Percentiles rank a stretch among this genome's conserved stretches.
Conservation (phyloP, 495 filamentous ascomycete species). For the Hyaloscypha variabilis region DNA sequence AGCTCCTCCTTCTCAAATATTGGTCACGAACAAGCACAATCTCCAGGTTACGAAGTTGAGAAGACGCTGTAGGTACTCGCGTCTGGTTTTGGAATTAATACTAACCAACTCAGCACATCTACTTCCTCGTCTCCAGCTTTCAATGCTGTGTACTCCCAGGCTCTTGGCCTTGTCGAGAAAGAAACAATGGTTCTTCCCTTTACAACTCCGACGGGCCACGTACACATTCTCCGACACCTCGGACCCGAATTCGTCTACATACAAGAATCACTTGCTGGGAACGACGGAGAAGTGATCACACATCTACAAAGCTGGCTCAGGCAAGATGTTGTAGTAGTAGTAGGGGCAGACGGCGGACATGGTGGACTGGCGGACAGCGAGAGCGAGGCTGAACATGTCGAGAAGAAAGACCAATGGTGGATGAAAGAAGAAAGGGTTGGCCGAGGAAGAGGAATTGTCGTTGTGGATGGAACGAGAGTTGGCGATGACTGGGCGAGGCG, state of each 20-base stretch:
- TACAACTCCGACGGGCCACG: constrained; percentile 72
- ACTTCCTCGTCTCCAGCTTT: constrained; percentile 56
- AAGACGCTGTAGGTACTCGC: constrained; percentile 51
- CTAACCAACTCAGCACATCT: constrained; percentile 32
- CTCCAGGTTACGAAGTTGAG: constrained; percentile 64
- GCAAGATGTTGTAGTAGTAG: constrained; percentile 77
- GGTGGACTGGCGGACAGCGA: constrained; percentile 90
- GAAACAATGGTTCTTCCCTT: constrained; percentile 87
- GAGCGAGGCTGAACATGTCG: constrained; percentile 69
- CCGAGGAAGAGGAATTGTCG: constrained; percentile 80
- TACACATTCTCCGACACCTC: constrained; percentile 83
- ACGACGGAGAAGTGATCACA: constrained; percentile 67
- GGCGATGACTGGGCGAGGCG: constrained; percentile 84
- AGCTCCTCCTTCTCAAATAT: constrained; percentile 90
- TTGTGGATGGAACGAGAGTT: constrained; percentile 76
- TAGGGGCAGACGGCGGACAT: constrained; percentile 80
- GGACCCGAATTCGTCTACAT: constrained; percentile 83
- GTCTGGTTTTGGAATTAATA: constrained; percentile 19
- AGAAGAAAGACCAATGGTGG: constrained; percentile 77
- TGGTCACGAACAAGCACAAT: constrained; percentile 71
- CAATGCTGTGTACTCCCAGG: constrained; percentile 76
- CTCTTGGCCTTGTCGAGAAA: constrained; percentile 74
- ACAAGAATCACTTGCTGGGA: constrained; percentile 75
- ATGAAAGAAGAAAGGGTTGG: constrained; percentile 79
- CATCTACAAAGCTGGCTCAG: constrained; percentile 83